Base-by-base conservation (phyloP, 78 protist genomes). In the Dictyostelium intermedium region DNA sequence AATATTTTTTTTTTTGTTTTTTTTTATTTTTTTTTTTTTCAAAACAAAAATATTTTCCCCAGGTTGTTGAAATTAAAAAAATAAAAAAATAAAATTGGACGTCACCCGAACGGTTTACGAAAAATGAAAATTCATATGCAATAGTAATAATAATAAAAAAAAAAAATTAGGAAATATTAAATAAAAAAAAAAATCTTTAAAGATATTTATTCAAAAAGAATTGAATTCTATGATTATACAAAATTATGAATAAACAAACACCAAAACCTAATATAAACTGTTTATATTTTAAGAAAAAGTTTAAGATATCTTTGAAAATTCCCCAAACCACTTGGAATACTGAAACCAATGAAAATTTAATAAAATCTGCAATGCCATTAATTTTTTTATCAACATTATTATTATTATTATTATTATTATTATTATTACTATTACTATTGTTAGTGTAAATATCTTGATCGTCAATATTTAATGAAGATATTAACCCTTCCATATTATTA, bases 401-500 rank as follows among this genome's bases (percentile, higher is more conserved):
- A 47, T 47, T 63, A 25, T 25, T 61, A n/a, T 10, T 63, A 63
- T 10, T 63, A 63, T 27, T 53, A 53, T 53, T 53, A 53, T 14
- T 53, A 13, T 53, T 53, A 20, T 53, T 13, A 53, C 6, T 50
- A 50, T 50, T 50, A 50, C 23, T 20, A 53, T 13, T 13, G 1
- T 23, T 13, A 53, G 0, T 63, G 27, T 66, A 11, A n/a, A 30
- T 35, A 30, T 72, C 45, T 72, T 16, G 35, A 18, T 72, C 79
- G 16, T 72, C n/a, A 32, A 72, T 72, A 72, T 72, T 72, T 34
- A 72, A 72, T 14, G 79, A 72, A 16, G 79, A 72, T 72, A 72
- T 72, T 72, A 72, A 72, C 14, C 79, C 79, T 34, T 72, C 79
- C 18, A 34, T 18, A 14, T 30, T 70, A 63, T 30, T 18, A 69